Evolutionary conservation across 805 yeast genomes (phyloP).

Genomic region (Saccharomyces eubayanus): DNA sequence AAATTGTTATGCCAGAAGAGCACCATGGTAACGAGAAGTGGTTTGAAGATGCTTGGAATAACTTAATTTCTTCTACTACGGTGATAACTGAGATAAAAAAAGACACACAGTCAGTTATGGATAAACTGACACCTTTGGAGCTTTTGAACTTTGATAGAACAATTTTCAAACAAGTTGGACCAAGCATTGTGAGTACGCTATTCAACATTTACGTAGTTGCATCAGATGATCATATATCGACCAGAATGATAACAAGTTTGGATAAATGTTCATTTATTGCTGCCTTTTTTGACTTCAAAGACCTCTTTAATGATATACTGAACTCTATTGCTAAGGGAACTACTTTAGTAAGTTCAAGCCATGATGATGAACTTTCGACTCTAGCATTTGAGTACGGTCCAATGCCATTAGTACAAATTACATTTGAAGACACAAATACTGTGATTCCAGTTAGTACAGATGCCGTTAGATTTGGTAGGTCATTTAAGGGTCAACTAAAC

Average conservation of each 20-base stretch:
- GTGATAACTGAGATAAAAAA: conserved; percentile 25
- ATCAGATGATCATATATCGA: conserved; percentile 79
- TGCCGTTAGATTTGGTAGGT: conserved; percentile 78
- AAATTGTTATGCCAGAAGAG: conserved; percentile 96
- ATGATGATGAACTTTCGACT: conserved; percentile 4
- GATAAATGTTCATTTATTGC: conserved; percentile 82
- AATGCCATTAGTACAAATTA: conserved; percentile 36
- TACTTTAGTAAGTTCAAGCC: conserved; percentile 39
- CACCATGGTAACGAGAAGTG: conserved; percentile 88
- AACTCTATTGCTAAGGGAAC: conserved; percentile 61
- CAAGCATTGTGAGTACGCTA: conserved; percentile 60
- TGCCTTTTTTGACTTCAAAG: conserved; percentile 46
- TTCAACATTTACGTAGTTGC: conserved; percentile 80
- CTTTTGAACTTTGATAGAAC: conserved; percentile 58
- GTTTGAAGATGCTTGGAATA: conserved; percentile 84
- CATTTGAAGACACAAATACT: conserved; percentile 45
- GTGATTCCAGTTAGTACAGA: conserved; percentile 67
- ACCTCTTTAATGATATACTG: conserved; percentile 58
- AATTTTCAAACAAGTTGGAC: conserved; percentile 57
- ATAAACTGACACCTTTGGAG: conserved; percentile 18
- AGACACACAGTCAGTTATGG: conserved; percentile 15
- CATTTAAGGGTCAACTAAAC: conserved; percentile 86
- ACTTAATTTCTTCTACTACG: conserved; percentile 41
- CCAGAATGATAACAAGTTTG: conserved; percentile 77
- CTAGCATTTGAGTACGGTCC: conserved; percentile 2